Evolutionary conservation across 2,329 filamentous ascomycete genomes (phyloP).

Genomic region (Claviceps africana): DNA sequence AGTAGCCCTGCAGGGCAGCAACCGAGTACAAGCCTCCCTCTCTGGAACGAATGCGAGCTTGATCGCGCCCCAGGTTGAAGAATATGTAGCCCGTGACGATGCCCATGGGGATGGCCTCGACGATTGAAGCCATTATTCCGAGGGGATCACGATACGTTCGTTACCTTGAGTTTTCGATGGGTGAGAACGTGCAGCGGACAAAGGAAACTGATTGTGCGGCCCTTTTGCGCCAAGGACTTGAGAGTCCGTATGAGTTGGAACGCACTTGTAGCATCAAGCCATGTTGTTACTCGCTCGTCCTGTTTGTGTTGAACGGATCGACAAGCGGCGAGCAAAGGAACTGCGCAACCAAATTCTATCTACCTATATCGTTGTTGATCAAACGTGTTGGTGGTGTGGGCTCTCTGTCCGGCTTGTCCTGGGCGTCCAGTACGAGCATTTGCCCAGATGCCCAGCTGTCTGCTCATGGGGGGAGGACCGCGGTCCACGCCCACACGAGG

Average conservation of each 20-base stretch:
- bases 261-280: conserved; percentile 60
- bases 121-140: conserved; percentile 55
- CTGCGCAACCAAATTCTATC: neutral
- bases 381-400: neutral
- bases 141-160: conserved; percentile 63
- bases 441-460: too few species aligned
- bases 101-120: conserved; percentile 58
- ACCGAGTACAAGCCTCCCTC: conserved; percentile 61
- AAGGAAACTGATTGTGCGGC: conserved; percentile 50
- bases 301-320: neutral
- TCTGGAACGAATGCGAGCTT: conserved; percentile 59
- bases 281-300: neutral
- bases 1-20: conserved; percentile 58
- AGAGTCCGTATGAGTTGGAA: conserved; percentile 59
- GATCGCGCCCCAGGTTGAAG: conserved; percentile 47
- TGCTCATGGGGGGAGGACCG: too few species aligned
- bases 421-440: neutral
- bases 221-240: conserved; percentile 52
- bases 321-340: neutral
- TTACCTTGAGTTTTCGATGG: conserved; percentile 54
- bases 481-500: too few species aligned
- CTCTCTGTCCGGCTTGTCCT: neutral
- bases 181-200: conserved; percentile 55
- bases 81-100: conserved; percentile 64
- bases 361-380: neutral